Conservation (phyloP, 192 early-diverging fungal species). For the Chytriomyces sp. region DNA sequence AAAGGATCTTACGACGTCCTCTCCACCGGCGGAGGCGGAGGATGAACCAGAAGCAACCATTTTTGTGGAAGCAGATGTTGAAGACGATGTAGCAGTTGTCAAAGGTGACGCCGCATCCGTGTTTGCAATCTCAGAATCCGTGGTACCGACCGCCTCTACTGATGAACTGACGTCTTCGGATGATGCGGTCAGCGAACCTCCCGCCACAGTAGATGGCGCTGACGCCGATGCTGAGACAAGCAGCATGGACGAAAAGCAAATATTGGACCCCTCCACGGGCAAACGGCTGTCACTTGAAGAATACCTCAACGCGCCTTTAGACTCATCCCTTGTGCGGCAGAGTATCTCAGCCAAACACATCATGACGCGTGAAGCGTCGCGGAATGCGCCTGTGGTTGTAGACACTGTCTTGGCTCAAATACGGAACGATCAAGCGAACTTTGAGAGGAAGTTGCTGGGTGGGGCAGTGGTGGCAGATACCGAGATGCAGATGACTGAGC, state of each 20-base stretch:
- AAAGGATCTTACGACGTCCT: too few relatives aligned
- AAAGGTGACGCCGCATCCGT: background rate
- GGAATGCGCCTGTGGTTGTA: background rate
- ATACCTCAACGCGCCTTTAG: slow-evolving; percentile 34
- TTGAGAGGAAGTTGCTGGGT: background rate
- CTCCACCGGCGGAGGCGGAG: too few relatives aligned
- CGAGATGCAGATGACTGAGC: background rate
- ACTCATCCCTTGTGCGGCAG: slow-evolving; percentile 26
- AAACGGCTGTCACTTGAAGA: slow-evolving; percentile 38
- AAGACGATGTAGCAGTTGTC: background rate
- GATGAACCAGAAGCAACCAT: background rate
- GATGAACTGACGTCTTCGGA: background rate
- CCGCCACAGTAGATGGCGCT: background rate
- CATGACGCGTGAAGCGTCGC: slow-evolving; percentile 4
- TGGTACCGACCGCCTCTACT: too few relatives aligned
- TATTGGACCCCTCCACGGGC: slow-evolving; percentile 4
- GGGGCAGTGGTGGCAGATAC: background rate
- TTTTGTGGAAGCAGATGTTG: background rate
- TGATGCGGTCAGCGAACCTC: background rate
- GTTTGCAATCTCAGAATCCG: background rate
- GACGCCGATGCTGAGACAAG: background rate
- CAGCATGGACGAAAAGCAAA: background rate
- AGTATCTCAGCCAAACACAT: slow-evolving; percentile 42
- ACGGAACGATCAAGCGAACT: background rate
- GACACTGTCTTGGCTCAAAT: slow-evolving; percentile 4